phyloP scores from a whole-genome alignment of 495 filamentous ascomycete genomes.

The Aspergillus steynii region DNA sequence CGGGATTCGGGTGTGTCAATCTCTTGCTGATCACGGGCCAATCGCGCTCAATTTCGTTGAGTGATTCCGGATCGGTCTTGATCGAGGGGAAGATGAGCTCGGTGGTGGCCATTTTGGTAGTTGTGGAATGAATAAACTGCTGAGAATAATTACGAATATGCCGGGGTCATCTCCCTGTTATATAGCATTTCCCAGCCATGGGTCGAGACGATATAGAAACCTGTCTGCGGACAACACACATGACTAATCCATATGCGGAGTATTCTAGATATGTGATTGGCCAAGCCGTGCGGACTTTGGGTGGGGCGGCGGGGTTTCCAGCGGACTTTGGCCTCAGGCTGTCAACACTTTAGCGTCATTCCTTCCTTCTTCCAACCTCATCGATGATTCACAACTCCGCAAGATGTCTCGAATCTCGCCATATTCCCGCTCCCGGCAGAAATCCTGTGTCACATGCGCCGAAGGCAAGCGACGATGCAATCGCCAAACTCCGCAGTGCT shows the following conservation, averaged over 20 bases:
- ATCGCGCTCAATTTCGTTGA: slow-evolving; percentile 1
- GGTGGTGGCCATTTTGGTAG: slow-evolving; percentile 1
- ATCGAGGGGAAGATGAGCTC: slow-evolving; percentile 4
- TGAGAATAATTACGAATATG: too few relatives aligned
- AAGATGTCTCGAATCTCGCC: neutral
- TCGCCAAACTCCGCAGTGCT: slow-evolving; percentile 24
- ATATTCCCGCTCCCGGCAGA: slow-evolving; percentile 7
- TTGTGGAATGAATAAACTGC: neutral
- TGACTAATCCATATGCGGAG: too few relatives aligned
- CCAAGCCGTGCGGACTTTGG: neutral
- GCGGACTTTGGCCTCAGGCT: neutral
- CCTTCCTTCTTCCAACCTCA: neutral
- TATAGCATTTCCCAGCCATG: too few relatives aligned
- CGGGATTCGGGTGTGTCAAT: neutral
- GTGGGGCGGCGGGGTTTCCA: neutral
- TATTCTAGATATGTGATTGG: neutral
- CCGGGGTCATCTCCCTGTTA: too few relatives aligned
- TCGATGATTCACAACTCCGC: neutral
- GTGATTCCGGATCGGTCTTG: neutral
- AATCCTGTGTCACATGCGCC: slow-evolving; percentile 20
- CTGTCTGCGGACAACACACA: too few relatives aligned
- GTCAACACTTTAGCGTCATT: too few relatives aligned
- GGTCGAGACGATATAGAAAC: too few relatives aligned
- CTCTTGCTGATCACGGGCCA: neutral
- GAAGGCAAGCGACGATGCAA: slow-evolving; percentile 22